Conservation (phyloP, 2,329 filamentous ascomycete genomes). For the Fusarium sp. region DNA sequence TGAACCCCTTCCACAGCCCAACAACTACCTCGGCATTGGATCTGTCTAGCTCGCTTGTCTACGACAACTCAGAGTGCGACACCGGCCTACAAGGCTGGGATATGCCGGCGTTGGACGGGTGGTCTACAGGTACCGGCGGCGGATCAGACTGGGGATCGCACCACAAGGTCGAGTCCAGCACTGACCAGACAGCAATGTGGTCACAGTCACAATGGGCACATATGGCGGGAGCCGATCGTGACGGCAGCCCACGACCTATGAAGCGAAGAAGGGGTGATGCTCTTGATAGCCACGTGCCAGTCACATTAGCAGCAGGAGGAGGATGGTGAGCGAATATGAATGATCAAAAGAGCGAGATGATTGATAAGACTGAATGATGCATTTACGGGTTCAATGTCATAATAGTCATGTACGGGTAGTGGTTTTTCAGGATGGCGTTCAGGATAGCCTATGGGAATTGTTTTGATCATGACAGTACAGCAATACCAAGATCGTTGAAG, state of each 20-base stretch:
- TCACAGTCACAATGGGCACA: conserved; percentile 52
- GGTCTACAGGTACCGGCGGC: conserved; percentile 48
- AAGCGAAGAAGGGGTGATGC: conserved; percentile 54
- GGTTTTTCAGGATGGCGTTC: conserved; percentile 1
- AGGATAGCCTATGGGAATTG: conserved; percentile 26
- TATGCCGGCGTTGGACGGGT: conserved; percentile 54
- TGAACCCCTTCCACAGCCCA: conserved; percentile 49
- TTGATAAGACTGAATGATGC: conserved; percentile 26
- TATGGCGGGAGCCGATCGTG: conserved; percentile 51
- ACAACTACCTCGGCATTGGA: conserved; percentile 50
- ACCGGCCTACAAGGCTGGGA: conserved; percentile 55
- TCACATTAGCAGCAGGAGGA: conserved; percentile 48
- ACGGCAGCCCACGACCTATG: conserved; percentile 53
- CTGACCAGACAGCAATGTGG: conserved; percentile 53
- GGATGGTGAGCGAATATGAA: conserved; percentile 47
- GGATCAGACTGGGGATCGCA: conserved; percentile 52
- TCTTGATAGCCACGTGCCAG: conserved; percentile 51
- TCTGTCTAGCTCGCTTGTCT: conserved; percentile 51
- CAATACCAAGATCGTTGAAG: conserved; percentile 38
- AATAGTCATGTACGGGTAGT: conserved; percentile 28
- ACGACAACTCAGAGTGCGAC: conserved; percentile 52
- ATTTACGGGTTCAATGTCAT: conserved; percentile 37
- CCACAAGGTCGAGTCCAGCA: conserved; percentile 49
- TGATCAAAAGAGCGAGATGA: conserved; percentile 9
- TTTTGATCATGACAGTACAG: conserved; percentile 17